Conservation (phyloP, 108 stramenopile genomes). For the Pseudonitzschia multistriata region DNA sequence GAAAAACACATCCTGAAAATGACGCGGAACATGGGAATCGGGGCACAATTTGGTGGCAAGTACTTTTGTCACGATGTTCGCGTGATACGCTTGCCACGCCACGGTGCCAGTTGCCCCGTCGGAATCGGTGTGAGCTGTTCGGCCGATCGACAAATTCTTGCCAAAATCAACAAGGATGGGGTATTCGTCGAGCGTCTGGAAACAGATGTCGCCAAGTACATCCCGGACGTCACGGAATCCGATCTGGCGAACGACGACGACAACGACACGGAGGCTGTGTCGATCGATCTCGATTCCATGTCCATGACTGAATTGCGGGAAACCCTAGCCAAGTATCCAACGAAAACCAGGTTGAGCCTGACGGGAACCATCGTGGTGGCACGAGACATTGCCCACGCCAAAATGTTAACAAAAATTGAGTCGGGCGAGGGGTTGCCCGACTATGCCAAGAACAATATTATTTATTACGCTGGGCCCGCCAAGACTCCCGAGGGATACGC, state of each 20-base stretch:
- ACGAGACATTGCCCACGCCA: constrained; percentile 96
- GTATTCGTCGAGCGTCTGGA: constrained; percentile 94
- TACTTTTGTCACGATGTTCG: constrained; percentile 98
- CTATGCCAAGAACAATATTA: constrained; percentile 93
- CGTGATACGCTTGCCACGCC: constrained; percentile 90
- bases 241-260: constrained; percentile 30
- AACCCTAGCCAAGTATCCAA: constrained; percentile 78
- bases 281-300: constrained; percentile 86
- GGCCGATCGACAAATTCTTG: constrained; percentile 94
- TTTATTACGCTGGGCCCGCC: constrained; percentile 97
- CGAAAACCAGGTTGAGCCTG: constrained; percentile 83
- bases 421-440: constrained; percentile 91
- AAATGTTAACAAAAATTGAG: constrained; percentile 89
- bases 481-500: constrained; percentile 96
- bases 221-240: constrained; percentile 89
- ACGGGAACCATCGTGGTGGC: constrained; percentile 95
- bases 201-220: constrained; percentile 86
- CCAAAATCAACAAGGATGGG: constrained; percentile 92
- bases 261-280: constrained; percentile 45
- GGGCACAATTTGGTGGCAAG: constrained; percentile 96
- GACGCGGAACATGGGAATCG: constrained; percentile 91
- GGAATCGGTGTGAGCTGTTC: constrained; percentile 96
- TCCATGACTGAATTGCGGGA: constrained; percentile 84
- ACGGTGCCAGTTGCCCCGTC: constrained; percentile 96
- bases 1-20: constrained; percentile 88